Evolutionary conservation across 768 basidiomycete species (phyloP).

Genomic region (Xerocomus potaroensis): DNA sequence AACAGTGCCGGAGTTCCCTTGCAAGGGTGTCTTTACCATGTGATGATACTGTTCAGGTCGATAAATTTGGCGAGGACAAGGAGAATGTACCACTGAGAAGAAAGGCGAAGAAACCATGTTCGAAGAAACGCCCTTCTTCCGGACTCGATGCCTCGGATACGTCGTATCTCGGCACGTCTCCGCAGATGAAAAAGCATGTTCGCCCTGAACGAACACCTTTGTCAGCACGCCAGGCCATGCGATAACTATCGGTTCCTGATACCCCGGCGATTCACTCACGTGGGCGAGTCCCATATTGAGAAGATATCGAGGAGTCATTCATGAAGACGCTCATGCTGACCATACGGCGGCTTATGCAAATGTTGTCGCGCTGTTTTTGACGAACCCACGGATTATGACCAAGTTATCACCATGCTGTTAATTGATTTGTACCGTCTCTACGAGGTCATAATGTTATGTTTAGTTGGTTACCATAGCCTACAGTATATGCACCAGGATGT

Average conservation of each 20-base stretch:
- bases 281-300: background rate
- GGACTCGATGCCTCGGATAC: constrained; percentile 1
- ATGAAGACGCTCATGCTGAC: no score
- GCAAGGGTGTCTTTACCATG: constrained; percentile 1
- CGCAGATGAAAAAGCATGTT: constrained; percentile 10
- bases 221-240: constrained; percentile 13
- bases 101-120: constrained; percentile 39
- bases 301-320: no score
- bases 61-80: constrained; percentile 42
- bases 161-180: constrained; percentile 1
- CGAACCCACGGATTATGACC: constrained; percentile 20
- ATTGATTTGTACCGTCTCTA: constrained; percentile 30
- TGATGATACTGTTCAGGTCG: background rate
- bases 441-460: constrained; percentile 29
- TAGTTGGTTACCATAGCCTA: constrained; percentile 1
- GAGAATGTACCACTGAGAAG: constrained; percentile 55
- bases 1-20: constrained; percentile 12
- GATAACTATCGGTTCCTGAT: constrained; percentile 8
- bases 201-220: constrained; percentile 14
- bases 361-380: constrained; percentile 8
- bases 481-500: no score
- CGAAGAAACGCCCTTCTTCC: constrained; percentile 20
- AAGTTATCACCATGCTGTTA: constrained; percentile 29
- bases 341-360: no score
- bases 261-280: background rate